Evolutionary conservation across 805 yeast genomes (phyloP), one percentile per base, ranked within the genome.

Genomic region (Clavispora carvajalis): DNA sequence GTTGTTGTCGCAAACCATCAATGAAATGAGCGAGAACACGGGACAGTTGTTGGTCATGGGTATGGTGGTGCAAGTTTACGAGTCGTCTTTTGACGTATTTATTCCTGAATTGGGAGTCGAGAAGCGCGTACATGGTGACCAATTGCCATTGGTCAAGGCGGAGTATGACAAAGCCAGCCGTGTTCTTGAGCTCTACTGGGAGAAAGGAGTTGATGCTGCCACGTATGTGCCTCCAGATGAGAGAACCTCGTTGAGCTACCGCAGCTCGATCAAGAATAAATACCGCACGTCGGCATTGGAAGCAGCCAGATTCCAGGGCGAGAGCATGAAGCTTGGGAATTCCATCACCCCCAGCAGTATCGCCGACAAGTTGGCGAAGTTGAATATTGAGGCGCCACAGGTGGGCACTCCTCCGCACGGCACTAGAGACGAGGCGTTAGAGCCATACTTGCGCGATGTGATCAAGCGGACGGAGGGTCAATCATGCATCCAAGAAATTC

Each of bases 51-150:
- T 91, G 47, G 80, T 89, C 29, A 80, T 82, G 77, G 97, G 95
- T 12, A 79, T 88, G 12, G 93, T 91, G 13, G 65, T 88, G 19
- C 96, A 89, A 60, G 97, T 91, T 8, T 90, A 91, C 60, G 98
- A 93, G 63, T 86, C 96, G 1, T 87, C 98, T 2, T 93, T 93
- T 65, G 99, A 93, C 60, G 91, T 90, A 3, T 78, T 85, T 49
- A 71, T 90, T 46, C 96, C 96, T 2, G 96, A 88, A 49, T 84
- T 89, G 65, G 97, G 97, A 33, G 85, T 90, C 52, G 97, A 90
- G 59, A 90, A 90, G 63, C 75, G 97, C 55, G 96, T 90, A 17
- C 99, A 93, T 57, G 97, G 98, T 21, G 99, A 93, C 63, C 98
- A 93, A 63, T 70, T 93, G 41, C 98, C 98, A 9, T 70, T 91